Evolutionary conservation across 495 filamentous ascomycete species (phyloP).

Genomic region (Lineolata rhizophorae): DNA sequence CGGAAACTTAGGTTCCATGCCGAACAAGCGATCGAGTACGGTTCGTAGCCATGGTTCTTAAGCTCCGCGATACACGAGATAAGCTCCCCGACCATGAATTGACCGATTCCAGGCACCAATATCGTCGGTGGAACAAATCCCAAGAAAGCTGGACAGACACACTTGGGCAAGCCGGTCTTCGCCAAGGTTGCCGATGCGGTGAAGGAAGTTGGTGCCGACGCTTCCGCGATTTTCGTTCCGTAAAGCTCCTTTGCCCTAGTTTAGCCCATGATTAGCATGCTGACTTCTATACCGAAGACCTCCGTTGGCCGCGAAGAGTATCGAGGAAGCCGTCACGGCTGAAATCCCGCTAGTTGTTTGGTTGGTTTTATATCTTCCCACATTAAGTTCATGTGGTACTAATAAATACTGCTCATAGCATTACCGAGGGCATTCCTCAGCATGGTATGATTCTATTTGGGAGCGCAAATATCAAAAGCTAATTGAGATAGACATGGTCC

Average conservation of each 20-base stretch:
- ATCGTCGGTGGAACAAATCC: constrained; percentile 97
- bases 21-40: constrained; percentile 92
- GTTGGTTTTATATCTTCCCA: constrained; percentile 22
- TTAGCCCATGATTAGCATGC: too few species aligned
- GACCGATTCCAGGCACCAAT: constrained; percentile 50
- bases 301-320: constrained; percentile 76
- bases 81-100: too few species aligned
- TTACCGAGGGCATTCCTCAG: constrained; percentile 96
- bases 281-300: constrained; percentile 32
- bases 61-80: too few species aligned
- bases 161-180: constrained; percentile 89
- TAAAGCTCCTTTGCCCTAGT: too few species aligned
- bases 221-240: constrained; percentile 95
- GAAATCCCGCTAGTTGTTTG: constrained; percentile 88
- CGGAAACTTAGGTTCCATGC: constrained; percentile 73
- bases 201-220: constrained; percentile 74
- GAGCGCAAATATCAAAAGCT: constrained; percentile 1
- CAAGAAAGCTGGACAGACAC: constrained; percentile 81
- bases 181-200: constrained; percentile 71
- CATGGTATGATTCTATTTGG: constrained; percentile 38
- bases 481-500: constrained; percentile 66
- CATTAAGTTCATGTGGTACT: constrained; percentile 2
- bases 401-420: constrained; percentile 28
- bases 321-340: constrained; percentile 86
- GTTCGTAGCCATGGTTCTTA: constrained; percentile 27